Percentiles rank a stretch among this genome's conserved stretches.
Conservation (phyloP, 139 green algal genomes). For the Astrephomene gubernaculifera region DNA sequence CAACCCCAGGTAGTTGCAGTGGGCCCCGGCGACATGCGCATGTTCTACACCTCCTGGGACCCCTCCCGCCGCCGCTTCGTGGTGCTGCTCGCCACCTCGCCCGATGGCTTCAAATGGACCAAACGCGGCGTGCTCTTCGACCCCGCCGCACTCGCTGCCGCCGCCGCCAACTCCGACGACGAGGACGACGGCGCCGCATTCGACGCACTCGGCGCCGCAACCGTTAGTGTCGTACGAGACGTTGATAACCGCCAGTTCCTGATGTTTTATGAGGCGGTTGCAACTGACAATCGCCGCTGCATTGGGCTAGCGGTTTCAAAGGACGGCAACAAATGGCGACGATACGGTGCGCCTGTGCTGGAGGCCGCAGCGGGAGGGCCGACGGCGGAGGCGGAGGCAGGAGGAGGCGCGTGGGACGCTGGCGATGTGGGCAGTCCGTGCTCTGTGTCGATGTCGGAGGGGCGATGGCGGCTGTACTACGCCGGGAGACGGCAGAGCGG, state of each 20-base stretch:
- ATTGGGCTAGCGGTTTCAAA: conserved; percentile 85
- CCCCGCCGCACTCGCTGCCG: conserved; percentile 45
- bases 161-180: conserved; percentile 12
- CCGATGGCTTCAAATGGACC: conserved; percentile 84
- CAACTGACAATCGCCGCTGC: conserved; percentile 64
- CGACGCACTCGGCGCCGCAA: conserved; percentile 72
- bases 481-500: conserved; percentile 45
- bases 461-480: conserved; percentile 90
- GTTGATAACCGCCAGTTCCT: conserved; percentile 80
- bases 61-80: conserved; percentile 49
- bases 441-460: conserved; percentile 83
- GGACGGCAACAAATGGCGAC: conserved; percentile 78
- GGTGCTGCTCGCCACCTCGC: conserved; percentile 79
- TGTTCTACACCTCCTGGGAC: conserved; percentile 93
- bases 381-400: background rate
- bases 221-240: conserved; percentile 74
- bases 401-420: conserved; percentile 75
- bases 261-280: conserved; percentile 95
- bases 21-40: conserved; percentile 84
- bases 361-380: background rate
- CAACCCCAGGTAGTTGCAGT: conserved; percentile 73
- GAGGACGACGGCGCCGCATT: conserved; percentile 47
- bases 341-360: conserved; percentile 51
- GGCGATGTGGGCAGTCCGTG: conserved; percentile 85
- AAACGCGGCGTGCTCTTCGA: conserved; percentile 70